Evolutionary conservation across 108 stramenopile species (phyloP).

Genomic region (Conticribra weissflogii): DNA sequence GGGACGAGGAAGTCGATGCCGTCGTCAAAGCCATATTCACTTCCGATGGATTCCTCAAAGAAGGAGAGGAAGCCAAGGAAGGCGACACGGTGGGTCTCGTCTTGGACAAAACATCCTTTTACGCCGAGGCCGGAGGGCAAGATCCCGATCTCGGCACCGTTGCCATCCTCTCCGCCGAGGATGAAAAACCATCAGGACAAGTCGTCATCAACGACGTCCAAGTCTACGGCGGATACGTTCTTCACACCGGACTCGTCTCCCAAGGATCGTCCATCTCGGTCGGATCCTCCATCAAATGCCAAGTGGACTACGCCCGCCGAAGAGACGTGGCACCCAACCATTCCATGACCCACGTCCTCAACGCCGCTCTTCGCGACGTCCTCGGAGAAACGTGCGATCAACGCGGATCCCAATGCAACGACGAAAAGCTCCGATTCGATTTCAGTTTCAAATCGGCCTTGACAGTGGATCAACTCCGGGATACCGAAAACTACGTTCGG

Average conservation of each 20-base stretch:
- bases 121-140: conserved; percentile 98
- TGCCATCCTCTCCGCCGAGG: conserved; percentile 4
- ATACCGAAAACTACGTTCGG: conserved; percentile 88
- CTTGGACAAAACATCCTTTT: conserved; percentile 92
- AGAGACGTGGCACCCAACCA: conserved; percentile 95
- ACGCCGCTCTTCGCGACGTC: conserved; percentile 94
- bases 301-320: conserved; percentile 94
- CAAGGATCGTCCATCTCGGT: conserved; percentile 64
- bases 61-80: conserved; percentile 46
- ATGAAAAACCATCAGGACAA: conserved; percentile 26
- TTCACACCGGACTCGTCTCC: conserved; percentile 81
- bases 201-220: conserved; percentile 82
- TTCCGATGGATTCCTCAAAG: conserved; percentile 68
- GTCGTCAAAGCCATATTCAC: conserved; percentile 88
- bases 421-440: conserved; percentile 98
- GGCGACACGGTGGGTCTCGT: conserved; percentile 87
- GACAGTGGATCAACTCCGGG: conserved; percentile 77
- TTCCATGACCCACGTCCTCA: conserved; percentile 99
- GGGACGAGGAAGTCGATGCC: conserved; percentile 80
- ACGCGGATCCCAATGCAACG: conserved; percentile 87
- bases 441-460: conserved; percentile 92
- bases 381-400: conserved; percentile 88
- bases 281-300: conserved; percentile 77
- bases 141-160: conserved; percentile 88
- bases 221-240: conserved; percentile 86